Evolutionary conservation across 2,329 filamentous ascomycete species (phyloP), one percentile per base, ranked within the genome.

Genomic region (Scedosporium aurantiacum): DNA sequence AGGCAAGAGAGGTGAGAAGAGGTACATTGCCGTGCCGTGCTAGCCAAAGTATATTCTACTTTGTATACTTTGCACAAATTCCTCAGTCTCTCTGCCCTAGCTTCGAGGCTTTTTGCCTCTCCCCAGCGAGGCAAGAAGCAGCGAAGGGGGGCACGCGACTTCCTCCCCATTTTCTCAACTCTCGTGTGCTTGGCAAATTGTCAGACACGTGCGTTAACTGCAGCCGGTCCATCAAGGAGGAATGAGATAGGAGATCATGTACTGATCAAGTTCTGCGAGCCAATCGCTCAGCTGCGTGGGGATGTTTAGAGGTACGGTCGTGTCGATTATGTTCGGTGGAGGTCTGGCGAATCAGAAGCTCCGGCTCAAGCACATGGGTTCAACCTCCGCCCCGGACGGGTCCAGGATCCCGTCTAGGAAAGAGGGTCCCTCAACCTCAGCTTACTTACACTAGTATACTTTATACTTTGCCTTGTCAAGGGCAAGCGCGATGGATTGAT

Each of bases 261-360:
- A 27, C 50, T 23, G 50, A 23, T 8, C 25, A 37, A 50, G 41
- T 50, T 3, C 18, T 60, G 27, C 43, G 43, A 60, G 58, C 58
- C 58, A 60, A 60, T 60, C 58, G 27, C 58, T 52, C 58, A 10
- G 41, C 21, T 45, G 58, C 58, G 58, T 60, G 58, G 32, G 50
- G 50, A 54, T 23, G 18, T 54, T 50, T 25, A 32, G 58, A 28
- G 41, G 43, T 32, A 25, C 41, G 23, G 43, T 43, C 50, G 12
- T 23, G 23, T 54, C 23, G 21, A 54, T 27, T 21, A 14, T 23
- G 50, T 54, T 25, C 50, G 50, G 50, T 54, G n/a, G 23, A 32
- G 47, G 8, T 12, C 16, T 27, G 58, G 27, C 58, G 58, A 60
- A 60, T 60, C 45, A 55, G 58, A 60, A 47, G 58, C 58, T 23